Conservation (phyloP, 768 basidiomycete genomes). For the Tulasnella sp. region DNA sequence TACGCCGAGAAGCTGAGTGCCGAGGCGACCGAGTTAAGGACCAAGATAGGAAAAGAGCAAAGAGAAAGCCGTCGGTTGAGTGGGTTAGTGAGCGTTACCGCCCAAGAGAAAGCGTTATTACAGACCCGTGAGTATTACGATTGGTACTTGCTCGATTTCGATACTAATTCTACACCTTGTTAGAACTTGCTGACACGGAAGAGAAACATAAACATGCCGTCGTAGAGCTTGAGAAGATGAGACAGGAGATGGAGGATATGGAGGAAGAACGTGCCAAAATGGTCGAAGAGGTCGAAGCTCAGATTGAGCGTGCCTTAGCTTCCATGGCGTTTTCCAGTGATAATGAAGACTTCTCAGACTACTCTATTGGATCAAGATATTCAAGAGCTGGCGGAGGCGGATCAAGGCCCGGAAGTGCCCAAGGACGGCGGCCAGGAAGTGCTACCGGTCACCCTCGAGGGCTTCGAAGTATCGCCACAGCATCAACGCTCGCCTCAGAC, state of each 20-base stretch:
- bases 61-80: constrained; percentile 61
- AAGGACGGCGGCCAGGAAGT: constrained; percentile 37
- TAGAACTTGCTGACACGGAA: constrained; percentile 77
- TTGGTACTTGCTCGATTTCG: background rate
- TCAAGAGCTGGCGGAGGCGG: constrained; percentile 33
- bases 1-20: constrained; percentile 82
- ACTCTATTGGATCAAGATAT: constrained; percentile 26
- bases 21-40: constrained; percentile 72
- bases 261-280: constrained; percentile 75
- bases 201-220: constrained; percentile 64
- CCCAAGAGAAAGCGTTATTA: constrained; percentile 64
- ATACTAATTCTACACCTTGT: constrained; percentile 5
- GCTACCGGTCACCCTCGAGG: constrained; percentile 32
- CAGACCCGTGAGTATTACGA: constrained; percentile 49
- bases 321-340: constrained; percentile 62
- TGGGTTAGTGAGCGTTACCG: constrained; percentile 61
- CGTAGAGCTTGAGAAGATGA: constrained; percentile 73
- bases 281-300: constrained; percentile 87
- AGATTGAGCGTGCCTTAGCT: constrained; percentile 74
- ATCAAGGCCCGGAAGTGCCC: constrained; percentile 20
- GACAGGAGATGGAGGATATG: constrained; percentile 73
- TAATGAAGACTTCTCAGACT: constrained; percentile 65
- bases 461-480: constrained; percentile 60
- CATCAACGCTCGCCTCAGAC: constrained; percentile 62
- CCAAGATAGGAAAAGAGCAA: constrained; percentile 85